These are phyloP conservation scores for Harringtonia aguacate DNA, from an alignment of 2,329 filamentous ascomycete species.

Conservation along the genomic window DNA sequence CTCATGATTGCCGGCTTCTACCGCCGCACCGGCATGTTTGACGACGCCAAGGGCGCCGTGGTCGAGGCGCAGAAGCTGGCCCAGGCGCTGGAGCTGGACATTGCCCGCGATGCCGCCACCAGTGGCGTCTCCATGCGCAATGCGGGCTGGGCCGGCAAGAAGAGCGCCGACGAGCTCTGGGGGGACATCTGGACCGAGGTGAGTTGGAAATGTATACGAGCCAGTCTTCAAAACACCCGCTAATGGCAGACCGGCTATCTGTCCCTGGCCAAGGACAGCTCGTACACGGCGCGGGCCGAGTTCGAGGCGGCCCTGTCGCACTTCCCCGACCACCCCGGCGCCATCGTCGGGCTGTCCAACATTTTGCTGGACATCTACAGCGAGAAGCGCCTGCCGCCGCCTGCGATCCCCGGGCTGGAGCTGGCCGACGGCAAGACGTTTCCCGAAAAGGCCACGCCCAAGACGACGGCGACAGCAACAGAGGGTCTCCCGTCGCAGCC, in stretches of 20 bases:
- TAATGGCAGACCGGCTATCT: slow-evolving; percentile 53
- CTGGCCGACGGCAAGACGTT: slow-evolving; percentile 20
- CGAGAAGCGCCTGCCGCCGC: slow-evolving; percentile 50
- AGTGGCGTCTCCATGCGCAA: slow-evolving; percentile 44
- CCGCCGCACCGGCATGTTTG: slow-evolving; percentile 64
- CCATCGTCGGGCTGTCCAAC: slow-evolving; percentile 72
- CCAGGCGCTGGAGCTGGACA: slow-evolving; percentile 56
- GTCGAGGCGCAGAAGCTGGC: slow-evolving; percentile 73
- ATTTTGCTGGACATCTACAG: slow-evolving; percentile 80
- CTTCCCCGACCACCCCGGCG: slow-evolving; percentile 67
- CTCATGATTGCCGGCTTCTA: slow-evolving; percentile 84
- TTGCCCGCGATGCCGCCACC: slow-evolving; percentile 39
- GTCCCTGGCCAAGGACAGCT: slow-evolving; percentile 46
- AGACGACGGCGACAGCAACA: background rate
- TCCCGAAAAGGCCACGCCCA: slow-evolving; percentile 9
- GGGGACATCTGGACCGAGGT: slow-evolving; percentile 77
- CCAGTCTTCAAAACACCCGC: background rate
- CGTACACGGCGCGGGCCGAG: slow-evolving; percentile 59
- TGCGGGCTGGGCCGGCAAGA: slow-evolving; percentile 67
- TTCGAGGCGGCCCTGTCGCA: slow-evolving; percentile 78
- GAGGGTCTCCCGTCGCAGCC: slow-evolving; percentile 29
- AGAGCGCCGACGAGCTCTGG: slow-evolving; percentile 75
- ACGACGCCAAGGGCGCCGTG: slow-evolving; percentile 71
- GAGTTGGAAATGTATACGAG: too few relatives aligned
- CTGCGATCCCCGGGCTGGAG: slow-evolving; percentile 37